Base-by-base conservation (phyloP, 2,329 filamentous ascomycete species). In the Calonectria naviculata region DNA sequence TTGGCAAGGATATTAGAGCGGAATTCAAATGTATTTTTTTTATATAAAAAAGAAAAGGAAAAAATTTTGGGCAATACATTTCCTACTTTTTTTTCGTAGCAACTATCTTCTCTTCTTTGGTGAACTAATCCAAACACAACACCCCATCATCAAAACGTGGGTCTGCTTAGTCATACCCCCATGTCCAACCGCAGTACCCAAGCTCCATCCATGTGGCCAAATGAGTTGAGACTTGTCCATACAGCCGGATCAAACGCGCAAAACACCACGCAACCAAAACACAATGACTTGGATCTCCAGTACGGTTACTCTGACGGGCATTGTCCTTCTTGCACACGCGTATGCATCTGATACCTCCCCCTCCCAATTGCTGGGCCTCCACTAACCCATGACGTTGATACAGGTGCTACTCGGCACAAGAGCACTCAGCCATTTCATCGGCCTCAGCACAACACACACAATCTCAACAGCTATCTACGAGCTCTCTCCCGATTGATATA, bases 331-430 rank as follows among this genome's bases (percentile, higher is more conserved):
- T 21, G 91, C 92, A 54, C 96, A 98, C 84, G 94, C 95, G 96
- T 98, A 92, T 84, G 94, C 60, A 31, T 44, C 24, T 29, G 17
- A 6, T 21, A 65, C 41, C 71, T 68, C 41, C 58, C 36, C 42
- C 41, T 46, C 15, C 31, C 38, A 34, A 49, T 42, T 54, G 44
- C 34, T 61, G n/a, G n/a, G n/a, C n/a, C n/a, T n/a, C n/a, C n/a
- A 46, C 71, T 79, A 65, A 80, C 72, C 56, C 52, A 38, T 46
- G 21, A 28, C 70, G 58, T 64, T 42, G 38, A 29, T 68, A 65
- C 81, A 99, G 97, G 74, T 97, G 95, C 85, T 99, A 98, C 85
- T 99, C 97, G 63, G 95, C 95, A 56, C 94, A 98, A 84, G 97
- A 99, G 85, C 94, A 98, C 85, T 93, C 94, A 8, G 88, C 92